phyloP scores from a whole-genome alignment of 78 protist species.

The Acrasis kona region DNA sequence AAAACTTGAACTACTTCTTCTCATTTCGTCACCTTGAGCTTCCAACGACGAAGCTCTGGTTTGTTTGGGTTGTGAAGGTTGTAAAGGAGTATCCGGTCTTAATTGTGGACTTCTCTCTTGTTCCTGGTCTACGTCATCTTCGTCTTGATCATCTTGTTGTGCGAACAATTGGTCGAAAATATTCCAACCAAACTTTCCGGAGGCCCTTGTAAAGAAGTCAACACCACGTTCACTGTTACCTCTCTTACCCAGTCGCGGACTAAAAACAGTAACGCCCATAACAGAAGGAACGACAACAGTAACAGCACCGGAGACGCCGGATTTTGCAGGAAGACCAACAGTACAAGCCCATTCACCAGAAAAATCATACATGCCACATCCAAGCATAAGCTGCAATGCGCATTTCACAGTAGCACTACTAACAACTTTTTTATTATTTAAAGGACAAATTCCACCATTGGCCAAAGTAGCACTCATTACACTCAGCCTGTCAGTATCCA shows the following conservation, averaged over 20 bases:
- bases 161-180: background rate
- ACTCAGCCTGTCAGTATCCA: background rate
- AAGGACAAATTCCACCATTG: slow-evolving; percentile 18
- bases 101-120: too few species aligned
- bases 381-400: background rate
- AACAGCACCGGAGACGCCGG: slow-evolving; percentile 17
- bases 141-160: slow-evolving; percentile 1
- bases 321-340: slow-evolving; percentile 17
- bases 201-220: background rate
- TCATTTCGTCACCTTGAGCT: too few species aligned
- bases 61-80: too few species aligned
- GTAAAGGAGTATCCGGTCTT: too few species aligned
- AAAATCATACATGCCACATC: slow-evolving; percentile 24
- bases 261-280: background rate
- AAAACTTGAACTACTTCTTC: too few species aligned
- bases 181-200: background rate
- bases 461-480: slow-evolving; percentile 37
- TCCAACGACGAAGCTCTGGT: too few species aligned
- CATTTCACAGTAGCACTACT: background rate
- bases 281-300: background rate
- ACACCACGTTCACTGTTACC: slow-evolving; percentile 18
- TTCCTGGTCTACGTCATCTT: too few species aligned
- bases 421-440: slow-evolving; percentile 15
- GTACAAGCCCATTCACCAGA: slow-evolving; percentile 25
- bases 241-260: slow-evolving; percentile 10